A percentile compares a stretch with the other conserved stretches of the same genome.
These are phyloP conservation scores for Dendrobium catenatum DNA, from an alignment of 106 monocot species.

Conservation along the genomic window DNA sequence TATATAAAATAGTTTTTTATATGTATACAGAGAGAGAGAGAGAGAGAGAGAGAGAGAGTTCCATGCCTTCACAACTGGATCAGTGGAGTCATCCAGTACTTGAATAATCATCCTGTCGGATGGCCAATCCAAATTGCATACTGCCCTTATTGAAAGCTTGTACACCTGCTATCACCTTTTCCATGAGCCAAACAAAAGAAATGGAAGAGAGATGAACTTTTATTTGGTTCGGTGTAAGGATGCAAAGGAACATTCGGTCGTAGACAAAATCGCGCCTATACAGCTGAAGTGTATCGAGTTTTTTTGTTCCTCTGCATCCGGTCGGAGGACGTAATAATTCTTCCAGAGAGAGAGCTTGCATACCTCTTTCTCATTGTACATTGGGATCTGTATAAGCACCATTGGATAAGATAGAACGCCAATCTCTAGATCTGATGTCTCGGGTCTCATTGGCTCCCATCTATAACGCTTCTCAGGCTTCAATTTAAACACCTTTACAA, in stretches of 20 bases:
- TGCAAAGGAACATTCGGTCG: too few relatives aligned
- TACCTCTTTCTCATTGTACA: slow-evolving; percentile 50
- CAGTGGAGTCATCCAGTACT: slow-evolving; percentile 36
- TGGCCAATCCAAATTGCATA: slow-evolving; percentile 26
- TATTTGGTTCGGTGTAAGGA: too few relatives aligned
- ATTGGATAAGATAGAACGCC: slow-evolving; percentile 18
- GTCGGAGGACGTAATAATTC: background rate
- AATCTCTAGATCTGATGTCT: slow-evolving; percentile 15
- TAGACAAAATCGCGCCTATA: too few relatives aligned
- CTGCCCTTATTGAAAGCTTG: slow-evolving; percentile 28
- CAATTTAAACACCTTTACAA: slow-evolving; percentile 19
- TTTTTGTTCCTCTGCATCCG: too few relatives aligned
- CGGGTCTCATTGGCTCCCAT: slow-evolving; percentile 20
- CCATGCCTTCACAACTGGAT: slow-evolving; percentile 22
- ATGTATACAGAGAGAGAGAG: too few relatives aligned
- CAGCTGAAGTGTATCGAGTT: too few relatives aligned
- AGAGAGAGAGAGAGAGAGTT: background rate
- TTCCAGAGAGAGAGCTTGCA: background rate
- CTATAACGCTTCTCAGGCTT: slow-evolving; percentile 28
- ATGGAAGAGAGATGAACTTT: background rate
- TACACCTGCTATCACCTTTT: slow-evolving; percentile 11
- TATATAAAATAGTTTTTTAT: too few relatives aligned
- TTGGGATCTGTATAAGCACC: slow-evolving; percentile 34
- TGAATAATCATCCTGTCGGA: slow-evolving; percentile 29
- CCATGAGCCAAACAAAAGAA: background rate